phyloP scores from a whole-genome alignment of 768 basidiomycete species.

The Amanita jacksonii region DNA sequence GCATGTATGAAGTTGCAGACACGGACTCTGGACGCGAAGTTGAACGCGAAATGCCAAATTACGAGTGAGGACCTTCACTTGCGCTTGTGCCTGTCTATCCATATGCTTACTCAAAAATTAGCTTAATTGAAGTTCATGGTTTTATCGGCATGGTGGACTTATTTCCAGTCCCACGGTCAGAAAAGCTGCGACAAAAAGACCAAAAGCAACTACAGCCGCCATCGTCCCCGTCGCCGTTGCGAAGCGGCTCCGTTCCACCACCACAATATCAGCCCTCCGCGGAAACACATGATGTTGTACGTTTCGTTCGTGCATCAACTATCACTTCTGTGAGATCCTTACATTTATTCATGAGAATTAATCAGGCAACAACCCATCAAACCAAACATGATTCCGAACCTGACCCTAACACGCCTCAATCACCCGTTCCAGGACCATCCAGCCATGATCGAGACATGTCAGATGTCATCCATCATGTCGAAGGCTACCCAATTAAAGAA shows the following conservation, averaged over 20 bases:
- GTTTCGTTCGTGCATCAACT: background rate
- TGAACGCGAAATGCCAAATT: conserved; percentile 34
- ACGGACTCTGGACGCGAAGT: conserved; percentile 28
- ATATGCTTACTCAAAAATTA: conserved; percentile 20
- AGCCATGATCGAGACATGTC: conserved; percentile 10
- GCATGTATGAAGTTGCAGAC: conserved; percentile 36
- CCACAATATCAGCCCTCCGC: conserved; percentile 4
- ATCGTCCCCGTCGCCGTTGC: conserved; percentile 9
- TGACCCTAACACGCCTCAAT: background rate
- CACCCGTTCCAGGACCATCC: background rate
- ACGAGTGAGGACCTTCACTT: conserved; percentile 45
- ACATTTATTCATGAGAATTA: conserved; percentile 7
- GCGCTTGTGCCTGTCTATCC: conserved; percentile 3
- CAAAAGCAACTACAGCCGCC: conserved; percentile 7
- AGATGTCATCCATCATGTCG: conserved; percentile 35
- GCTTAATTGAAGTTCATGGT: conserved; percentile 54
- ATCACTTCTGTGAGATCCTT: background rate
- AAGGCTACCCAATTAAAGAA: conserved; percentile 35
- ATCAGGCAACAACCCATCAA: background rate
- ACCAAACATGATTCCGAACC: background rate
- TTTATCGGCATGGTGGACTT: conserved; percentile 73
- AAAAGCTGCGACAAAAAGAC: conserved; percentile 3
- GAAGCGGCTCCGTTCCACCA: background rate
- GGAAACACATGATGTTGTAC: background rate
- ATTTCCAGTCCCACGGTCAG: conserved; percentile 42